Percentiles rank a stretch among this genome's conserved stretches.
Evolutionary conservation across 2,329 filamentous ascomycete species (phyloP).

Genomic region (Pestalotiopsis fici): DNA sequence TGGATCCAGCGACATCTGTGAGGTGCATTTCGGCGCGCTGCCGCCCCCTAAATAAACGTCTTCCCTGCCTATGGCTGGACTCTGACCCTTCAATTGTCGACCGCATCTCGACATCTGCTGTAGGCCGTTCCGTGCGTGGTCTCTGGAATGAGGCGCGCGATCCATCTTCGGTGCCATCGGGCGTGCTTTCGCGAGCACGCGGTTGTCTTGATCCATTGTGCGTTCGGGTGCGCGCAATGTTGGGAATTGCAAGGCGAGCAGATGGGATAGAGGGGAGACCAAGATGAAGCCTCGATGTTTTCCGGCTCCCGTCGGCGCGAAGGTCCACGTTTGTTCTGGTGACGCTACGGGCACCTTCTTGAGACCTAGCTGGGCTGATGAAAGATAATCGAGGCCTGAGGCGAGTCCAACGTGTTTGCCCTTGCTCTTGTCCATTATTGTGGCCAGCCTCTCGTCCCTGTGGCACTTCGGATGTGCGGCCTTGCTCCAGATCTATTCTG

Average conservation of each 20-base stretch:
- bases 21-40: conserved; percentile 52
- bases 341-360: not conserved
- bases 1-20: conserved; percentile 42
- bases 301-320: conserved; percentile 42
- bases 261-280: conserved; percentile 39
- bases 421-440: not conserved
- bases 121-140: conserved; percentile 14
- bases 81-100: conserved; percentile 19
- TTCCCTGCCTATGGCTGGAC: conserved; percentile 9
- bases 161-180: not conserved
- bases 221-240: conserved; percentile 39
- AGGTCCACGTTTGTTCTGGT: conserved; percentile 9
- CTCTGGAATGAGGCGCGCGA: not conserved
- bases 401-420: not conserved
- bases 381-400: not conserved
- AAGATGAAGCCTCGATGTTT: conserved; percentile 44
- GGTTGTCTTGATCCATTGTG: conserved; percentile 31
- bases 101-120: conserved; percentile 21
- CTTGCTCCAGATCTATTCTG: conserved; percentile 6
- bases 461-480: not conserved
- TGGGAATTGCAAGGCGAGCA: conserved; percentile 41
- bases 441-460: not conserved
- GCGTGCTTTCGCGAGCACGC: not conserved
- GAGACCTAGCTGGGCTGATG: not conserved
- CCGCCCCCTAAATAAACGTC: conserved; percentile 36